Conservation (phyloP, 2,329 filamentous ascomycete species). For the Cercospora sp. region DNA sequence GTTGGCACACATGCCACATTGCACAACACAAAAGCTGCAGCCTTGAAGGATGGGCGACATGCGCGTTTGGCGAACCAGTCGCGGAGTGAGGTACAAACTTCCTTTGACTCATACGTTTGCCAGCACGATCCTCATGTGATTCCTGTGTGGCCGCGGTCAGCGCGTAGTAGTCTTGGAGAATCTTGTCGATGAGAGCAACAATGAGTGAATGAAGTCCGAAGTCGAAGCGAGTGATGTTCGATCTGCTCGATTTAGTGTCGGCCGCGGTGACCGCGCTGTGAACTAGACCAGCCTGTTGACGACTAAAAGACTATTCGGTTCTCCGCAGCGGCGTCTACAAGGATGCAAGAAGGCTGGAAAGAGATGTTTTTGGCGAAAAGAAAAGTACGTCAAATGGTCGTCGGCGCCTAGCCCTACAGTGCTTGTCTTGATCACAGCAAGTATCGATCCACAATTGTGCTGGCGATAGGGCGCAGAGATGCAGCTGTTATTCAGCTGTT, state of each 20-base stretch:
- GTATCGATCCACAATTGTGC: neutral
- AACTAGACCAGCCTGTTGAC: neutral
- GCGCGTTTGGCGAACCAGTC: neutral
- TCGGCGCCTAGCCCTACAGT: neutral
- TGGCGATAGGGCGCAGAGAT: neutral
- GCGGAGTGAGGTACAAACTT: neutral
- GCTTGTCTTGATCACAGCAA: neutral
- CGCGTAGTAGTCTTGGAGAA: neutral
- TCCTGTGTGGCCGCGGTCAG: neutral
- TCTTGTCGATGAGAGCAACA: neutral
- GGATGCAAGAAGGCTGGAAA: neutral
- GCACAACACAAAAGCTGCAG: neutral
- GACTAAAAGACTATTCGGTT: neutral
- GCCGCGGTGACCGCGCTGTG: neutral
- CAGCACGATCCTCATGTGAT: neutral
- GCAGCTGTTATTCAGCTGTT: neutral
- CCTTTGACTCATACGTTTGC: neutral
- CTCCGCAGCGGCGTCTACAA: neutral
- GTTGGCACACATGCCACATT: neutral
- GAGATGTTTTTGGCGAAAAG: neutral
- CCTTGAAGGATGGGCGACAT: neutral
- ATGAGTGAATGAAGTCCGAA: neutral
- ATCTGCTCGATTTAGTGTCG: conserved; percentile 1
- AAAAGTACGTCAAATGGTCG: neutral
- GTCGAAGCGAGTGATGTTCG: neutral